Base-by-base conservation (phyloP, 306 rosid genomes). In the Trifolium fragiferum region DNA sequence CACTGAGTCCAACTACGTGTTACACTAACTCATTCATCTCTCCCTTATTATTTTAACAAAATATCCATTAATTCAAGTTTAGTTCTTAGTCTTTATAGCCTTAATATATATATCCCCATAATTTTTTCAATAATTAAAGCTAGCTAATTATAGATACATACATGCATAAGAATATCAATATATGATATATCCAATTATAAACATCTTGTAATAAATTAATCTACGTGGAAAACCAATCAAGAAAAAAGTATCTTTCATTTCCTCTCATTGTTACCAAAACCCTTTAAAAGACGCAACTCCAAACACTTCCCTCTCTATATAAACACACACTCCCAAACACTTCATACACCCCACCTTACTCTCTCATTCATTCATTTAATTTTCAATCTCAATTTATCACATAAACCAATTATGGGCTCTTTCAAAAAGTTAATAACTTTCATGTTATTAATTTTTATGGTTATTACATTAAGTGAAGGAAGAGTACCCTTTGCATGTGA, bases 401-500 rank as follows among this genome's bases (percentile, higher is more conserved):
- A 49, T 21, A 10, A 20, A 47, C 20, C 21, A 20, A 54, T 15
- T 15, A 79, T 80, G 84, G 68, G 25, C 62, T 1, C 10, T 35
- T 40, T 2, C 43, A 54, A 64, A 16, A 70, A 3, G 7, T 18
- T 73, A 35, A 21, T 43, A 40, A 27, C 16, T 14, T 20, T 70
- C 15, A 61, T 5, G 38, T 6, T 76, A 23, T 51, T 70, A 32
- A 38, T 71, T 11, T 51, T 41, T 0, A 23, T 50, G 0, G 8
- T 64, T 4, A 14, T 32, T 1, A 12, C 41, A 9, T 37, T n/a
- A 3, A 30, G 11, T 3, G 78, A 66, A 60, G 95, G 84, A 12
- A 84, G 91, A 41, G 74, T 57, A 14, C 90, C 86, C 1, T 94
- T 94, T 32, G 99, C 99, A 27, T 94, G 99, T 20, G 91, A 92